Base-by-base conservation (phyloP, 1,139 yeast genomes). In the Yamadazyma jaroonii region DNA sequence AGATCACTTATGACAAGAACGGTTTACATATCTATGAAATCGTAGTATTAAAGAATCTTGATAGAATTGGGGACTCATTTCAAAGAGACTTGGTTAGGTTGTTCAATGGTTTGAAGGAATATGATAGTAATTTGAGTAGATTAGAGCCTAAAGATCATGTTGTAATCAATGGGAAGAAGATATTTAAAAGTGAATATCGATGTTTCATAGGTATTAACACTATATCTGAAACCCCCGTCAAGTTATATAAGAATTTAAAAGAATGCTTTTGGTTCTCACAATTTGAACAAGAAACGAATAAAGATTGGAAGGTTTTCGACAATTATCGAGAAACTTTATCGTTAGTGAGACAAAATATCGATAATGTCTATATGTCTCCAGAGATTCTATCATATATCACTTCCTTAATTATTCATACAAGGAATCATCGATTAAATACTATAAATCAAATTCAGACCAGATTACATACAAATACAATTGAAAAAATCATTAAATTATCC, bases 391-490 rank as follows among this genome's bases (percentile, higher is more conserved):
- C 62, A 32, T 70, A 69, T 40, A 58, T 67, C 24, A 62, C 66
- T 42, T 68, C 75, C 9, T 46, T 71, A 20, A 50, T 70, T 13
- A 63, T 67, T 5, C 64, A 61, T 42, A 56, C 66, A 1, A 48
- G 77, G 27, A 64, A 65, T 43, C 76, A 71, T 43, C 50, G 77
- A 25, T 49, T 71, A 24, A 56, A 66, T 17, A 62, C 72, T n/a
- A 42, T 71, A 13, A 57, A 73, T 4, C 72, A 71, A 2, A 57
- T 61, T 14, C 56, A 58, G 34, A 58, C 68, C 0, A 44, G 76
- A 21, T 53, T 69, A 9, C 61, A 67, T 12, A 61, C 73, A 0
- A 52, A 57, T 22, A 50, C 65, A 3, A 53, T 65, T 3, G 64
- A 62, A 25, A 53, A 55, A 21, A 56, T 66, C 9, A 34, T 52